Base-by-base conservation (phyloP, 2,329 filamentous ascomycete species). In the Pyrenochaeta sp. region DNA sequence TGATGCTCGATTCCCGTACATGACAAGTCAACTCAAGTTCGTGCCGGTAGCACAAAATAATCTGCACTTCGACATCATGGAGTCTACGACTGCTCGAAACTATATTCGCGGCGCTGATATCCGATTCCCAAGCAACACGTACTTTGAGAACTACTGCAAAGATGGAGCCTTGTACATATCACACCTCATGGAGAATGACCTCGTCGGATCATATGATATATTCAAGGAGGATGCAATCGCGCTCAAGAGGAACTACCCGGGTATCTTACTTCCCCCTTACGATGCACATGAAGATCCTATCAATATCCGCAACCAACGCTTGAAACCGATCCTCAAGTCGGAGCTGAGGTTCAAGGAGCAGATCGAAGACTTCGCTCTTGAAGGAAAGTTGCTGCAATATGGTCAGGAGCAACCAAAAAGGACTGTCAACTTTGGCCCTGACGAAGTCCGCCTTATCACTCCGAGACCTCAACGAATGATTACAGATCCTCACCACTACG, bases 291-390 rank as follows among this genome's bases (percentile, higher is more conserved):
- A 40, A 37, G 48, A 50, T 50, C 34, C 34, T 25, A 39, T 50
- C 25, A 24, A 32, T 7, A 40, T 51, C 15, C 12, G 22, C 22
- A 40, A 30, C 37, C 48, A 6, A 32, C 15, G 48, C 34, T 24
- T 12, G 10, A 43, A 43, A 8, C 19, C 40, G 40, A 12, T 43
- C 13, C 40, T 43, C 22, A 43, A 51, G 48, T 42, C 22, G 2
- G 19, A 40, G 13, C 13, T 12, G 22, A 43, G 37, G 48, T 51
- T 13, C 15, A 37, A 37, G 6, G 37, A 42, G 48, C 25, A 24
- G 37, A 40, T 51, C 10, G 48, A 51, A 36, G 48, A 51, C 36
- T 25, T 40, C 22, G 48, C 48, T 19, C 36, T 8, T 5, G 37
- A 43, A 22, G 48, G 48, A 24, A 46, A 15, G 15, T 24, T 46